Evolutionary conservation across 768 basidiomycete genomes (phyloP).

Genomic region (Lactarius tabidus): DNA sequence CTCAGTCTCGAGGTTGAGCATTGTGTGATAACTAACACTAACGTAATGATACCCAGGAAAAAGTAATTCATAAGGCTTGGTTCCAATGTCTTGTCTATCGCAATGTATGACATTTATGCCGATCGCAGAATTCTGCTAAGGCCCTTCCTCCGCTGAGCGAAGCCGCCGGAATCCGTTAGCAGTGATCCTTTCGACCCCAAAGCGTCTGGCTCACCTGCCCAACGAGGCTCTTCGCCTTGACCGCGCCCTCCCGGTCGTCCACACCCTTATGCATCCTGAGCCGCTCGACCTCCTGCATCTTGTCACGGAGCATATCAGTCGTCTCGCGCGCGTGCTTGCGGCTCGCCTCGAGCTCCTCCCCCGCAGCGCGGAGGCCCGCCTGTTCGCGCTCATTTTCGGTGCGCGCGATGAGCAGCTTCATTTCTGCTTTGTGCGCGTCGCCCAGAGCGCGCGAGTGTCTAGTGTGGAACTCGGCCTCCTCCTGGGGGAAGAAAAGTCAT

Average conservation of each 20-base stretch:
- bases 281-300: constrained; percentile 69
- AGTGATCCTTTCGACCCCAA: neutral
- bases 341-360: constrained; percentile 47
- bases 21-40: neutral
- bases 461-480: constrained; percentile 55
- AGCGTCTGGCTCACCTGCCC: constrained; percentile 14
- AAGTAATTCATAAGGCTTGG: neutral
- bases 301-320: constrained; percentile 61
- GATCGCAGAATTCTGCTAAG: neutral
- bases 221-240: constrained; percentile 18
- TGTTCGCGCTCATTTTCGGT: constrained; percentile 28
- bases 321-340: constrained; percentile 52
- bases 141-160: neutral
- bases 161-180: neutral
- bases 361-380: constrained; percentile 37
- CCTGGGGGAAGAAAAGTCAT: constrained; percentile 30
- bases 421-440: constrained; percentile 60
- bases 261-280: constrained; percentile 59
- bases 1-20: neutral
- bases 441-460: constrained; percentile 50
- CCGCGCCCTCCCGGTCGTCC: constrained; percentile 44
- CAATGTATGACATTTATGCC: neutral
- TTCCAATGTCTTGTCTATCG: neutral
- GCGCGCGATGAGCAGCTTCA: constrained; percentile 56
- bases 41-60: neutral